A percentile compares a stretch with the other conserved stretches of the same genome.
Evolutionary conservation across 495 filamentous ascomycete genomes (phyloP).

Genomic region (Penicillium canescens): DNA sequence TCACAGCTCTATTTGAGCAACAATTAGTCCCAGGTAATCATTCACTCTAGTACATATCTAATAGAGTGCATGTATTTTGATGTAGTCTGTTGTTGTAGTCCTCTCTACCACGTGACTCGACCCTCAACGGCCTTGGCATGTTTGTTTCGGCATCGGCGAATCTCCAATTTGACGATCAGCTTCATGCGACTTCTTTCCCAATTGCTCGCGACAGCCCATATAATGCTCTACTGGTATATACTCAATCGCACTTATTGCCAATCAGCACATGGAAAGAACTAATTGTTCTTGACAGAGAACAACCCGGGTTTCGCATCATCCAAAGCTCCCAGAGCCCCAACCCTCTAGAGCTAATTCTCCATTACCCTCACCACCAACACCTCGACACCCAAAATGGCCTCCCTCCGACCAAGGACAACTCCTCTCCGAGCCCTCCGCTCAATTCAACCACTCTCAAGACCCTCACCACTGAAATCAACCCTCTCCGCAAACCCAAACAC

Average conservation of each 20-base stretch:
- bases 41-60: neutral
- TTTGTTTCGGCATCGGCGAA: conserved; percentile 17
- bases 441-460: conserved; percentile 5
- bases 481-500: conserved; percentile 1
- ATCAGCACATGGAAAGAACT: neutral
- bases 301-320: neutral
- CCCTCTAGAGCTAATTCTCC: neutral
- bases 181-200: conserved; percentile 19
- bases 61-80: conserved; percentile 1
- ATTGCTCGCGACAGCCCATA: conserved; percentile 4
- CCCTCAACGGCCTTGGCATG: conserved; percentile 4
- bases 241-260: neutral
- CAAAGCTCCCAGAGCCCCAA: conserved; percentile 7
- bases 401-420: conserved; percentile 2
- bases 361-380: neutral
- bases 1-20: no score
- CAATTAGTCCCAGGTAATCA: no score
- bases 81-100: neutral
- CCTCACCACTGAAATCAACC: conserved; percentile 5
- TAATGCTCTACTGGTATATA: conserved; percentile 8
- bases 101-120: neutral
- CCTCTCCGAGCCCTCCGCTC: conserved; percentile 9
- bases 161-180: conserved; percentile 15
- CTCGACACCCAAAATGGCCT: conserved; percentile 16
- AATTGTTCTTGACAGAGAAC: neutral